Evolutionary conservation across 805 yeast species (phyloP).

Genomic region (Isabelozyma pseudorhagii): DNA sequence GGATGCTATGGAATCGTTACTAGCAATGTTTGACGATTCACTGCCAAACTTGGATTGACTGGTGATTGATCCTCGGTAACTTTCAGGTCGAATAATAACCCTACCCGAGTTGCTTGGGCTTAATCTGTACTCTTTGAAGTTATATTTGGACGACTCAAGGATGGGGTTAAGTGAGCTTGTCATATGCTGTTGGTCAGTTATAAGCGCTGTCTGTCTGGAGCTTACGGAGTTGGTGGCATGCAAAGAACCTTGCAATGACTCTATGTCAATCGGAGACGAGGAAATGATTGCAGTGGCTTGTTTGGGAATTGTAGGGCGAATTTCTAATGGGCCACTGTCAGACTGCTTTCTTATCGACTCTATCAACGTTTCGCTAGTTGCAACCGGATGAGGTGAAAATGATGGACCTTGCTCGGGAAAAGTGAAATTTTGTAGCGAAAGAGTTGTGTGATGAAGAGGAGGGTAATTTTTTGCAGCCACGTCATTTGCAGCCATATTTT

Average conservation of each 20-base stretch:
- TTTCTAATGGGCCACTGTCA: background rate
- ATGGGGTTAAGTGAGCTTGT: background rate
- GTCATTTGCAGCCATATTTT: no score
- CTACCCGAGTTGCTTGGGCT: background rate
- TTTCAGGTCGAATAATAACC: background rate
- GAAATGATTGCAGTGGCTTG: background rate
- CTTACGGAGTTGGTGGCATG: constrained; percentile 1
- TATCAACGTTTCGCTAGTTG: background rate
- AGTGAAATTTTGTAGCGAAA: background rate
- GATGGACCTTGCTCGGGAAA: background rate
- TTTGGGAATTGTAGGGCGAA: background rate
- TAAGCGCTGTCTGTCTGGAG: background rate
- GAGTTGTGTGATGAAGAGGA: background rate
- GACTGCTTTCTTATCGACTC: background rate
- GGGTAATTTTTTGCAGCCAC: no score
- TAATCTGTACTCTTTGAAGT: background rate
- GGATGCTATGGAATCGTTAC: background rate
- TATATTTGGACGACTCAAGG: background rate
- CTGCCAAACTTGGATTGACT: background rate
- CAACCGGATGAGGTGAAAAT: background rate
- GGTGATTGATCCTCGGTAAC: background rate
- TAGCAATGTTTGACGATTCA: background rate
- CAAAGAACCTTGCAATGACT: constrained; percentile 18
- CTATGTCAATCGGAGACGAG: constrained; percentile 10
- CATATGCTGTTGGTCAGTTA: background rate